Percentiles rank a stretch among this genome's conserved stretches.
These are phyloP conservation scores for Fusarium poae DNA, from an alignment of 2,329 filamentous ascomycete species.

Conservation along the genomic window DNA sequence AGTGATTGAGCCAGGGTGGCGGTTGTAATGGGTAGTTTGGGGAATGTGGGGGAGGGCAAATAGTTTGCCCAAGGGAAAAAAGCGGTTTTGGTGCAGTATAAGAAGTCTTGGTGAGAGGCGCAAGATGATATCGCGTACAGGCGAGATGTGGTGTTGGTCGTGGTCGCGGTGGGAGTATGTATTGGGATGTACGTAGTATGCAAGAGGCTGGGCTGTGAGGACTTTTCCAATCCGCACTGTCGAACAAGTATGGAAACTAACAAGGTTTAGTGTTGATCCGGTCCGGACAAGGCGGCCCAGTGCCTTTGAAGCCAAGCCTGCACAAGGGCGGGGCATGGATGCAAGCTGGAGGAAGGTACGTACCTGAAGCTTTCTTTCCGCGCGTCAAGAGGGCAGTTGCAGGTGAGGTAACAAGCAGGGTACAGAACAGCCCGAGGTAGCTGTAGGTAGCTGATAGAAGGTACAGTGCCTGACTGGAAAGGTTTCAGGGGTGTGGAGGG, in stretches of 20 bases:
- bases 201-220: constrained; percentile 56
- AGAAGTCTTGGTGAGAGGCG: constrained; percentile 20
- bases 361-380: constrained; percentile 39
- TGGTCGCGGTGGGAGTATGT: constrained; percentile 39
- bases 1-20: constrained; percentile 54
- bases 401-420: constrained; percentile 34
- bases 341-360: constrained; percentile 31
- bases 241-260: constrained; percentile 49
- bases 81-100: constrained; percentile 21
- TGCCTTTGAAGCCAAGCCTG: constrained; percentile 45
- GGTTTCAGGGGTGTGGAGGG: constrained; percentile 17
- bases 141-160: constrained; percentile 42
- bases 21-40: constrained; percentile 49
- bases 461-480: constrained; percentile 23
- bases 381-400: constrained; percentile 25
- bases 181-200: constrained; percentile 33
- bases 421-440: background rate
- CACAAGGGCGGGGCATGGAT: constrained; percentile 26
- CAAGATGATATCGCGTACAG: constrained; percentile 41
- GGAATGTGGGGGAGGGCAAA: constrained; percentile 44
- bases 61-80: constrained; percentile 23
- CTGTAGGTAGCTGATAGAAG: background rate
- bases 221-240: constrained; percentile 61
- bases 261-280: constrained; percentile 59
- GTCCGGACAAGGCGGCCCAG: constrained; percentile 50